These are phyloP conservation scores for Castanopsis chinensis DNA, from an alignment of 306 rosid genomes.

Conservation along the genomic window DNA sequence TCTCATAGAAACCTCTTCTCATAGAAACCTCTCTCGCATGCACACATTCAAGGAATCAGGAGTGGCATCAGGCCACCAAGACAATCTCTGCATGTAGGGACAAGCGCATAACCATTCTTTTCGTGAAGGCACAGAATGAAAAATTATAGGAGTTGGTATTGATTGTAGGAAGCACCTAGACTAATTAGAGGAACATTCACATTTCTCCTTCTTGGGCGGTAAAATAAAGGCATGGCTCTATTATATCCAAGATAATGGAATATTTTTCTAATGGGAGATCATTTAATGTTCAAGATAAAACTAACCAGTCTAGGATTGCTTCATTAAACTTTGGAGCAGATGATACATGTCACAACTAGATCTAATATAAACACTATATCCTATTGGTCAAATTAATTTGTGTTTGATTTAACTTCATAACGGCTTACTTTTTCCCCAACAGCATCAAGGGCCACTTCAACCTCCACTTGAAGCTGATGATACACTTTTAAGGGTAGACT, in stretches of 20 bases:
- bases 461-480: slow-evolving; percentile 66
- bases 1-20: neutral
- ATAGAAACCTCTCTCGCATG: neutral
- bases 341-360: neutral
- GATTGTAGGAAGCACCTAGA: neutral
- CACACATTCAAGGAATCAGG: neutral
- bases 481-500: slow-evolving; percentile 75
- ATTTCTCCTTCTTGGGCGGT: neutral
- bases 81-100: neutral
- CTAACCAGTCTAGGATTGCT: neutral
- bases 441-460: slow-evolving; percentile 73
- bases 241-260: neutral
- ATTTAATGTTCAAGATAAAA: neutral
- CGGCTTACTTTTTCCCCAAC: neutral
- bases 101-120: neutral
- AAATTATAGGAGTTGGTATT: neutral
- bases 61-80: neutral
- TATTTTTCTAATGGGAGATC: neutral
- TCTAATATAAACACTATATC: neutral
- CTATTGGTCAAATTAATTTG: neutral
- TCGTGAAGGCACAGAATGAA: neutral
- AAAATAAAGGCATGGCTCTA: neutral
- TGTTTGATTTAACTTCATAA: neutral
- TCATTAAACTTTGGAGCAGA: neutral
- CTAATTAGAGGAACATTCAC: neutral